Evolutionary conservation across 2,329 filamentous ascomycete genomes (phyloP).

Genomic region (Xylaria multiplex): DNA sequence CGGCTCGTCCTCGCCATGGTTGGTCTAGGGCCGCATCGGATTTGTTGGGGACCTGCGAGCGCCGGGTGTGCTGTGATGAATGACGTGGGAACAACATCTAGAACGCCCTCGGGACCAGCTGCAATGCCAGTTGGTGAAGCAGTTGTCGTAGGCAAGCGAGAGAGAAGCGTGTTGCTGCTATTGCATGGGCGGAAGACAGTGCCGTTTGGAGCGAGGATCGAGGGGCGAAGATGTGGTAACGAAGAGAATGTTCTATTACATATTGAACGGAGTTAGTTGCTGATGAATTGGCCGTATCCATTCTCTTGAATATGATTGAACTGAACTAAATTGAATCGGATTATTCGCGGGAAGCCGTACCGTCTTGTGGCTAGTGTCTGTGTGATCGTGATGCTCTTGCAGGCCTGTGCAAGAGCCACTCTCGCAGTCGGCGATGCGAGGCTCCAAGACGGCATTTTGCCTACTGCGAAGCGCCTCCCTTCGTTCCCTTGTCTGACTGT

Average conservation of each 20-base stretch:
- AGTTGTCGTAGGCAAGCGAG: conserved; percentile 39
- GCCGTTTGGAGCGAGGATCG: conserved; percentile 49
- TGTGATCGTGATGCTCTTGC: conserved; percentile 27
- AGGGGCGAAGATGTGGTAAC: conserved; percentile 62
- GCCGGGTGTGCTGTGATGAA: conserved; percentile 64
- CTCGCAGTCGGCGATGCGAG: conserved; percentile 28
- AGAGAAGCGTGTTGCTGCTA: conserved; percentile 44
- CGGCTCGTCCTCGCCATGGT: conserved; percentile 66
- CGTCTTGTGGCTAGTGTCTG: conserved; percentile 29
- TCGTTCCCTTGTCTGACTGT: not conserved
- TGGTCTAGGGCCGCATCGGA: conserved; percentile 68
- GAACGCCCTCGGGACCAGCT: conserved; percentile 39
- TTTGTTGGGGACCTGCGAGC: conserved; percentile 57
- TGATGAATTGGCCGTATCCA: not conserved
- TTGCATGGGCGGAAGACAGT: conserved; percentile 45
- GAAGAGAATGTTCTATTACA: conserved; percentile 58
- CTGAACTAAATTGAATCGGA: not conserved
- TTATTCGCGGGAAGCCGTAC: conserved; percentile 17
- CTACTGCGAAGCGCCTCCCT: not conserved
- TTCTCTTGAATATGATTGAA: not conserved
- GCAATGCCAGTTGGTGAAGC: conserved; percentile 15
- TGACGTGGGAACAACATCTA: conserved; percentile 58
- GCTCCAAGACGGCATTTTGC: conserved; percentile 31
- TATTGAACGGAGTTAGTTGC: not conserved
- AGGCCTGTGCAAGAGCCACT: conserved; percentile 29